Evolutionary conservation across 306 rosid species (phyloP), one percentile per base, ranked within the genome.

Genomic region (Pueraria montana): DNA sequence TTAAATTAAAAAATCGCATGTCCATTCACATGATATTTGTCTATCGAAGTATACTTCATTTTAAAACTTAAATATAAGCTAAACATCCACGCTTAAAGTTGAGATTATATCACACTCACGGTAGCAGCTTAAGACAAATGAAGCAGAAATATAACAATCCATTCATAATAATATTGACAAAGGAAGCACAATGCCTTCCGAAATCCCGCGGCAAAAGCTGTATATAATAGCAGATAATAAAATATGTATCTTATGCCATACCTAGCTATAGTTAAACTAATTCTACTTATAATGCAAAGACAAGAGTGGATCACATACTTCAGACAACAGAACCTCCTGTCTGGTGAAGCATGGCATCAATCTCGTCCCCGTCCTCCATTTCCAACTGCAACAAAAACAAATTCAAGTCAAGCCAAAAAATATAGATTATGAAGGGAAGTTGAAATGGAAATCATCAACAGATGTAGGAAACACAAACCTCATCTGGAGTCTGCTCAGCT

Each of bases 281-380:
- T 50, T 82, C 85, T 87, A 83, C 36, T 81, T 45, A 84, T 84
- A 61, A 40, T 40, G 65, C 53, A 4, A 17, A 9, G 14, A 1
- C 20, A 66, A 67, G 49, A 16, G 9, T 9, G 21, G 58, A 20
- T 8, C 56, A 21, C 72, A 38, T 53, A 79, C 53, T 36, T 83
- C 86, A 84, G 36, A 76, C 75, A 62, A 66, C 59, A 78, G 80
- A 65, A 62, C 96, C 97, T 80, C 97, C 97, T 6, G 94, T 91
- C 87, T 93, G 96, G 72, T 93, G 97, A 76, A 93, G 92, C 96
- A 93, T 91, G 13, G 96, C 97, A 38, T 90, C 96, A 0, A 93
- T 91, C 64, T 94, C 97, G 68, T 94, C 98, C 6, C 97, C 98
- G 26, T 93, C 97, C 82, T 93, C 97, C 97, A 93, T 93, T 80